These are phyloP conservation scores for Cavenderia fasciculata DNA, from an alignment of 78 protist genomes.

Conservation along the genomic window DNA sequence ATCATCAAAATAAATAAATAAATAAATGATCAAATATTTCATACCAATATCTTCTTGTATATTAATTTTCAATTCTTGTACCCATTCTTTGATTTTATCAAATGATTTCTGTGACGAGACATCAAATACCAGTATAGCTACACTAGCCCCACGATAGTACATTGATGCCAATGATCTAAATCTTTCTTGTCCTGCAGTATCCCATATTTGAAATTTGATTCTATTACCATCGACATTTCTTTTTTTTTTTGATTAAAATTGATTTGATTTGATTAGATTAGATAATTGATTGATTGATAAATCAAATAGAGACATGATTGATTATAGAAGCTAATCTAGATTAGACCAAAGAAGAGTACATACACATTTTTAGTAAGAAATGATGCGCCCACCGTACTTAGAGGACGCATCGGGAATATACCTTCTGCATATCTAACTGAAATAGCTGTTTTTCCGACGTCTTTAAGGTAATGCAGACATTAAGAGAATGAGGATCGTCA, in stretches of 20 bases:
- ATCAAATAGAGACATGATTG: not conserved
- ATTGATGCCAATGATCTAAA: conserved; percentile 70
- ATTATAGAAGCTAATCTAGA: not conserved
- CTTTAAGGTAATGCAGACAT: not conserved
- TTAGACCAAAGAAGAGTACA: not conserved
- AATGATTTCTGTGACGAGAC: conserved; percentile 19
- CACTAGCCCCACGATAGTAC: conserved; percentile 65
- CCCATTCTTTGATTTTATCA: conserved; percentile 69
- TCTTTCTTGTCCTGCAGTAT: conserved; percentile 82
- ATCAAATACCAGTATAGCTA: conserved; percentile 76
- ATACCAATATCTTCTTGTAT: conserved; percentile 69
- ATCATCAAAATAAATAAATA: not conserved
- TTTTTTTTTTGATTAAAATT: not conserved
- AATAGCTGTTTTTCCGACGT: conserved; percentile 64
- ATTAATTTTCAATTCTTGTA: conserved; percentile 71
- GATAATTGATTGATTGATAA: not conserved
- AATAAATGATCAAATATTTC: too few relatives aligned
- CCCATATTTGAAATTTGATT: conserved; percentile 71
- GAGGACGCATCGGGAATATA: conserved; percentile 24
- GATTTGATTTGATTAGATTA: too few relatives aligned
- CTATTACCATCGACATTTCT: conserved; percentile 50
- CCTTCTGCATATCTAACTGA: conserved; percentile 51
- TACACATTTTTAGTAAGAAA: conserved; percentile 56
- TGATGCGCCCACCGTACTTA: conserved; percentile 47
- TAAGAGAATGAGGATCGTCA: too few relatives aligned